Conservation (phyloP, 148 eudicot genomes). For the Limonium bicolor region DNA sequence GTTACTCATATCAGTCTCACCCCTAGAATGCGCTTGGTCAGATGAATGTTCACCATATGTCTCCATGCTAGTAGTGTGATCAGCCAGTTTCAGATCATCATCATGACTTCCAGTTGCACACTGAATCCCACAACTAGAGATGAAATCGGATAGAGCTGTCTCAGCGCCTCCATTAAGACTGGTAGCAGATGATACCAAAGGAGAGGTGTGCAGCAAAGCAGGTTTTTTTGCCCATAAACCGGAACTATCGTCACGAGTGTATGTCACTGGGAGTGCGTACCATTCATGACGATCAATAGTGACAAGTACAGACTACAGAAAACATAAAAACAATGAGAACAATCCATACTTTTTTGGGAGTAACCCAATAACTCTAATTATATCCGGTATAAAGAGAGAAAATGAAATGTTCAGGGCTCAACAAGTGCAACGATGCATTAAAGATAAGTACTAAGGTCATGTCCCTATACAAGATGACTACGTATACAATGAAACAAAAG, state of each 20-base stretch:
- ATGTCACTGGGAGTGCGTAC: slow-evolving; percentile 80
- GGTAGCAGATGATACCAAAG: slow-evolving; percentile 25
- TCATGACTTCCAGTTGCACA: slow-evolving; percentile 27
- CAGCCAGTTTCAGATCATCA: slow-evolving; percentile 24
- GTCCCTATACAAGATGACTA: too few relatives aligned
- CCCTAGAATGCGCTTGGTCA: slow-evolving; percentile 31
- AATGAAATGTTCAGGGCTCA: too few relatives aligned
- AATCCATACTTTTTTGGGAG: too few relatives aligned
- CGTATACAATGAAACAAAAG: too few relatives aligned
- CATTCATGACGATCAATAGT: slow-evolving; percentile 96
- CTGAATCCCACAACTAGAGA: slow-evolving; percentile 29
- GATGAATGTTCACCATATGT: slow-evolving; percentile 37
- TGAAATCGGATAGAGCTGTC: slow-evolving; percentile 15
- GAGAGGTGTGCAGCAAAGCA: slow-evolving; percentile 54
- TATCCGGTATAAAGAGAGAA: too few relatives aligned
- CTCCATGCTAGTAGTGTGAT: slow-evolving; percentile 48
- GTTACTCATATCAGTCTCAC: slow-evolving; percentile 46
- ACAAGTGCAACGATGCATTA: too few relatives aligned
- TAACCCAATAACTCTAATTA: too few relatives aligned
- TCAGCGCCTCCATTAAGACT: slow-evolving; percentile 12
- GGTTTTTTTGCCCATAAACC: slow-evolving; percentile 60
- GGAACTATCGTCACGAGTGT: slow-evolving; percentile 65
- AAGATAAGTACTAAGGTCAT: too few relatives aligned
- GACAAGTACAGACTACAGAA: slow-evolving; percentile 77
- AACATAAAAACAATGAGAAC: slow-evolving; percentile 2